phyloP scores from a whole-genome alignment of 2,329 filamentous ascomycete genomes.

The Akanthomyces uredinophilus region DNA sequence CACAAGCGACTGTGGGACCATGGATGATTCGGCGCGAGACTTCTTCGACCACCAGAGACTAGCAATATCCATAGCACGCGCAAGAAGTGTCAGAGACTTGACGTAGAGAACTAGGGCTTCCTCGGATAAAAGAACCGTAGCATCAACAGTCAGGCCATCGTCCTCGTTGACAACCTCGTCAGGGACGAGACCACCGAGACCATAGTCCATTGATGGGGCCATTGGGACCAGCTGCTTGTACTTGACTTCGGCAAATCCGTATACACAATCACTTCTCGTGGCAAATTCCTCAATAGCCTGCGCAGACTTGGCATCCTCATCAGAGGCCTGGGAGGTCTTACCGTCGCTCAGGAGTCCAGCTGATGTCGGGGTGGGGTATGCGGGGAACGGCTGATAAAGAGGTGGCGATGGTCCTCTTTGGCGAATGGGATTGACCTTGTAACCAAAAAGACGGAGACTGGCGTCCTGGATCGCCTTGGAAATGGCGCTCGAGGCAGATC shows the following conservation, averaged over 20 bases:
- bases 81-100: conserved; percentile 83
- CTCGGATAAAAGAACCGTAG: conserved; percentile 80
- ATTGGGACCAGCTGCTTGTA: conserved; percentile 94
- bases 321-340: conserved; percentile 49
- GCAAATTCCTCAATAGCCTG: conserved; percentile 87
- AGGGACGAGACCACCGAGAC: conserved; percentile 56
- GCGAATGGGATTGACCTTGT: conserved; percentile 63
- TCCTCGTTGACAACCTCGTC: conserved; percentile 55
- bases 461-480: conserved; percentile 94
- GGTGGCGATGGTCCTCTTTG: conserved; percentile 67
- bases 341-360: conserved; percentile 63
- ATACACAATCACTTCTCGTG: conserved; percentile 91
- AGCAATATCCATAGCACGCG: conserved; percentile 93
- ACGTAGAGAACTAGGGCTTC: conserved; percentile 95
- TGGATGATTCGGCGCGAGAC: conserved; percentile 57
- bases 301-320: conserved; percentile 75
- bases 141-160: conserved; percentile 78
- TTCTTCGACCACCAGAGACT: conserved; percentile 86
- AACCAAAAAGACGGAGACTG: conserved; percentile 67
- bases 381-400: conserved; percentile 75
- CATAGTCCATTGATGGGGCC: conserved; percentile 70
- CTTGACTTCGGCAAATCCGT: conserved; percentile 96
- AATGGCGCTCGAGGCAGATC: conserved; percentile 81
- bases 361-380: conserved; percentile 65
- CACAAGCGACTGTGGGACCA: conserved; percentile 45